Conservation (phyloP, 2,329 filamentous ascomycete genomes). For the Dendrostoma leiphaemia region DNA sequence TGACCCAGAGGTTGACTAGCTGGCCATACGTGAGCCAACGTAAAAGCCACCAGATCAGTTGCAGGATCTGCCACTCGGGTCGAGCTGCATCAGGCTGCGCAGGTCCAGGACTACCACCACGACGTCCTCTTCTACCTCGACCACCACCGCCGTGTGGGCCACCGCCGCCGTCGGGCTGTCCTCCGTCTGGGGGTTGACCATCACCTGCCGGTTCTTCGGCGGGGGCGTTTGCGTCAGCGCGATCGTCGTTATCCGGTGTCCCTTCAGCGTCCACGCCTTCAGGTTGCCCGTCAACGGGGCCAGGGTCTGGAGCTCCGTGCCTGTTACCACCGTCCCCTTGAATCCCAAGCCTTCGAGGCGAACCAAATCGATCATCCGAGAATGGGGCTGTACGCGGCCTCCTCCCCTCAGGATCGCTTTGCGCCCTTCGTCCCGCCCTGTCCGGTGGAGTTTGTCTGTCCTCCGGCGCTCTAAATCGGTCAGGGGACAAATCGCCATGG, state of each 20-base stretch:
- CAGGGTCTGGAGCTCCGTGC: background rate
- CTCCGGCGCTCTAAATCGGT: too few species aligned
- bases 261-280: background rate
- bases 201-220: background rate
- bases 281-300: background rate
- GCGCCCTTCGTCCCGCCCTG: too few species aligned
- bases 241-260: background rate
- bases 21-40: background rate
- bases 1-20: background rate
- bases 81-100: background rate
- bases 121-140: too few species aligned
- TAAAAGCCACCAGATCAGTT: background rate
- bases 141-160: too few species aligned
- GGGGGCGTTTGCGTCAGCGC: background rate
- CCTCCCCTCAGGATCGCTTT: too few species aligned
- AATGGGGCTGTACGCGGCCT: too few species aligned
- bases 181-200: too few species aligned
- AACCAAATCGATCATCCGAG: background rate
- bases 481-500: too few species aligned
- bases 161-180: too few species aligned
- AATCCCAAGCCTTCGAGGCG: background rate
- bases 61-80: background rate
- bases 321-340: background rate
- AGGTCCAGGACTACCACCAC: background rate
- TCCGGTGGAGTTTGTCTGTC: too few species aligned